Evolutionary conservation across 768 basidiomycete genomes (phyloP), one percentile per base, ranked within the genome.

Genomic region (Lyophyllum decastes): DNA sequence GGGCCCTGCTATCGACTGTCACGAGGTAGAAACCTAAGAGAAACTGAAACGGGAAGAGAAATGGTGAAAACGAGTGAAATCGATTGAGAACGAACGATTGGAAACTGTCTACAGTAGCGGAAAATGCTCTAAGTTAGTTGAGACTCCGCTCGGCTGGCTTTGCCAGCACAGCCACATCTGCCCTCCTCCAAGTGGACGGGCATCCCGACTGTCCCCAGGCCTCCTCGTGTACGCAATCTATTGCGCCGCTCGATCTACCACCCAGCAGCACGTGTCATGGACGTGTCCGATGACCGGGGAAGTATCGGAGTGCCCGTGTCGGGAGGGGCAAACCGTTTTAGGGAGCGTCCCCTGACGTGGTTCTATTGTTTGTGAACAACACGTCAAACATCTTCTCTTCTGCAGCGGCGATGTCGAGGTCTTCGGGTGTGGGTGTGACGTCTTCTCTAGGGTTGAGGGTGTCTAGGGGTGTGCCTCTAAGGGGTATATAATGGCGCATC

Each of bases 401-500:
- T 33, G 52, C 43, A 2, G 3, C 30, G 14, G 43, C 52, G 2
- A 53, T 53, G 2, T 53, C 52, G 2, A 53, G 27, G n/a, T 53
- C 52, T 2, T 27, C 43, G 21, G 17, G 52, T 2, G 30, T 30
- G 7, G 52, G 52, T 26, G n/a, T 53, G 10, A 19, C 26, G 9
- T 4, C 19, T 21, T 33, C 24, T 44, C 27, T 24, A 3, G 52
- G 51, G 40, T 53, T 44, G 16, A 53, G 52, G 9, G 34, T 10
- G 52, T 53, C 43, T 2, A 53, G 52, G 2, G 41, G 16, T 19
- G 52, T 53, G 41, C 27, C 27, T 30, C 43, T 2, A 4, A 54
- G 30, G 52, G 44, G 27, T 54, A 54, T 54, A 17, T 54, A 47
- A 24, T 54, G 53, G 21, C 24, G 30, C 45, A 54, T 34, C 19